Evolutionary conservation across 2,329 filamentous ascomycete species (phyloP), one percentile per base, ranked within the genome.

Genomic region (Sporothrix variecibatus): DNA sequence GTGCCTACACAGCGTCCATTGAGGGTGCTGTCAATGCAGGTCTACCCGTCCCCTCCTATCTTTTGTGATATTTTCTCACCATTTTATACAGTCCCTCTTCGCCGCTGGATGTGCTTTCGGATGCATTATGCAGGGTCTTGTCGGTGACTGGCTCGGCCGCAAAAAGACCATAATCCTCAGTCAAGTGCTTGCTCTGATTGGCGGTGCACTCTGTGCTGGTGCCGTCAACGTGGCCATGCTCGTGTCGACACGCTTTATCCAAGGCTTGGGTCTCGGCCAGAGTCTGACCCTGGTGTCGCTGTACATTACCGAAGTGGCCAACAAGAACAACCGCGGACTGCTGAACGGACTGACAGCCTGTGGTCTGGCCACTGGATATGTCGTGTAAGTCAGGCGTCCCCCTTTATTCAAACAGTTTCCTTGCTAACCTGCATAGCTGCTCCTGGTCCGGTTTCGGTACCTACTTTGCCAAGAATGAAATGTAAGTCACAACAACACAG

Each of bases 321-420:
- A 73, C 72, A 73, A 73, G 72, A 73, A 73, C 72, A 73, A 62
- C 53, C 49, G 72, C 3, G 72, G 72, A 20, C 38, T 73, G n/a
- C 64, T 73, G 34, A 73, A 58, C 40, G 72, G 72, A 2, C 53
- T 73, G 51, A 73, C 72, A 11, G 72, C 72, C 38, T 73, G 72
- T 53, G 64, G 62, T 17, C 72, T 73, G 23, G 49, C 72, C 8
- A 70, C 53, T 8, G 72, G 72, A 26, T 73, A 73, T 9, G 72
- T 73, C 3, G 64, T 73, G 62, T 73, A 26, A 64, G 71, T 46
- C 20, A 12, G 9, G 28, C 38, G 3, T 46, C 69, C 15, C 31
- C 20, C n/a, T 7, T 2, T 17, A 28, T 31, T 12, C 4, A 34
- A 34, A 34, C 9, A 11, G 8, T n/a, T 2, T 12, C 11, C 34